A percentile compares a stretch with the other conserved stretches of the same genome.
These are phyloP conservation scores for Dictyostelium firmibasis DNA, from an alignment of 78 protist species.

Conservation along the genomic window DNA sequence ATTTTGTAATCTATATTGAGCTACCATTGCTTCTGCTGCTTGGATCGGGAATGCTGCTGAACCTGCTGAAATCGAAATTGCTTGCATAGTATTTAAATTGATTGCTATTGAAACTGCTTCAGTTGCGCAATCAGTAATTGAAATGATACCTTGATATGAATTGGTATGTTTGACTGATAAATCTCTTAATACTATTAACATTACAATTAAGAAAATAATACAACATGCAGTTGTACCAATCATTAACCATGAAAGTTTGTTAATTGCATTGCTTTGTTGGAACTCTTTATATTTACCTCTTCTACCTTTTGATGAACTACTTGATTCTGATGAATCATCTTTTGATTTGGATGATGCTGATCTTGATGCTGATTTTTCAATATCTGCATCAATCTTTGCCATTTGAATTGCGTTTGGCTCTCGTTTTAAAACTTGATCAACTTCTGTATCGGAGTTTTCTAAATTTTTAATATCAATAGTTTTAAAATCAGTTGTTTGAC, in stretches of 20 bases:
- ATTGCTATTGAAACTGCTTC: constrained; percentile 20
- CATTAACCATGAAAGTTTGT: constrained; percentile 31
- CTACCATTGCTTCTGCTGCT: no score
- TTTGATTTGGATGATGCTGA: neutral
- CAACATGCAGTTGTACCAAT: no score
- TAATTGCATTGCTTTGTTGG: constrained; percentile 58
- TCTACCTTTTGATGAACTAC: constrained; percentile 8
- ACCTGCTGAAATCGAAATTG: neutral
- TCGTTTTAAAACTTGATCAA: neutral
- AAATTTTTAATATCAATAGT: neutral
- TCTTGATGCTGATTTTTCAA: neutral
- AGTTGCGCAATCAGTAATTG: constrained; percentile 29
- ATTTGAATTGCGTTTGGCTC: neutral
- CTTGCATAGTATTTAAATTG: neutral
- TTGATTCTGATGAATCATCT: constrained; percentile 10
- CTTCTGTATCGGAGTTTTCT: neutral
- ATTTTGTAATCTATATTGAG: neutral
- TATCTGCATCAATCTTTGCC: constrained; percentile 17
- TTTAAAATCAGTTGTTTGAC: constrained; percentile 6
- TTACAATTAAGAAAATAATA: neutral
- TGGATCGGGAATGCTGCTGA: neutral
- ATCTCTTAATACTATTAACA: constrained; percentile 2
- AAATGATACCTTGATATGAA: constrained; percentile 52
- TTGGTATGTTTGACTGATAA: neutral
- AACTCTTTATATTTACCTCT: neutral